Evolutionary conservation across 176 grass and related monocot species (phyloP).

Genomic region (Chrysopogon serrulatus): DNA sequence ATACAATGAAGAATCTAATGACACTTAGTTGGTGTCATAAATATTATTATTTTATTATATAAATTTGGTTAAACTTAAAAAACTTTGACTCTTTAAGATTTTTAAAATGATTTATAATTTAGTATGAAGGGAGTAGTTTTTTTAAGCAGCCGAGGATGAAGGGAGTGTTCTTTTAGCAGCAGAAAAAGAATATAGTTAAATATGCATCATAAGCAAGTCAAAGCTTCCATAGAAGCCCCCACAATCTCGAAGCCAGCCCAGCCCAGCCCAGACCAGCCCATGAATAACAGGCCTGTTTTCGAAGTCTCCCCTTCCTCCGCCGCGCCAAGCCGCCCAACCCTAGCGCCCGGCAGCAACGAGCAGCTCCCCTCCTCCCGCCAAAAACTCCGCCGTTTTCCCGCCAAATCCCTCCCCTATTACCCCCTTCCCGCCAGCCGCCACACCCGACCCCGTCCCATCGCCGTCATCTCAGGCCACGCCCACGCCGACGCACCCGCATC

Average conservation of each 20-base stretch:
- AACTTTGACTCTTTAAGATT: too few relatives aligned
- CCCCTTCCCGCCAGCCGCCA: constrained; percentile 16
- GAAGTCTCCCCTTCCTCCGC: background rate
- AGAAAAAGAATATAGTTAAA: too few relatives aligned
- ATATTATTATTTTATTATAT: too few relatives aligned
- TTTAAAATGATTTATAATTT: too few relatives aligned
- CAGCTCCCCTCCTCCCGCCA: constrained; percentile 41
- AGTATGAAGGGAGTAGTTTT: too few relatives aligned
- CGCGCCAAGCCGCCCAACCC: background rate
- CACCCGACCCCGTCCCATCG: background rate
- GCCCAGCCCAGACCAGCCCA: background rate
- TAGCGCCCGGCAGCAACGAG: background rate
- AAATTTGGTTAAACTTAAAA: too few relatives aligned
- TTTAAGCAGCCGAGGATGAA: too few relatives aligned
- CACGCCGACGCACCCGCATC: background rate
- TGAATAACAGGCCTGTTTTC: background rate
- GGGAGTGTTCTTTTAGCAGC: too few relatives aligned
- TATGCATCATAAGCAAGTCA: too few relatives aligned
- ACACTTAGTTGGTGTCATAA: too few relatives aligned
- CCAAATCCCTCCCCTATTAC: constrained; percentile 45
- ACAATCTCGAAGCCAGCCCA: background rate
- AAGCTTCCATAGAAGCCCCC: background rate
- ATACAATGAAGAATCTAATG: too few relatives aligned
- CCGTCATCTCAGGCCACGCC: background rate
- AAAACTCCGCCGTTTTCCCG: constrained; percentile 52